Conservation (phyloP, 371 early-diverging fungal genomes). For the Mucor irregularis region DNA sequence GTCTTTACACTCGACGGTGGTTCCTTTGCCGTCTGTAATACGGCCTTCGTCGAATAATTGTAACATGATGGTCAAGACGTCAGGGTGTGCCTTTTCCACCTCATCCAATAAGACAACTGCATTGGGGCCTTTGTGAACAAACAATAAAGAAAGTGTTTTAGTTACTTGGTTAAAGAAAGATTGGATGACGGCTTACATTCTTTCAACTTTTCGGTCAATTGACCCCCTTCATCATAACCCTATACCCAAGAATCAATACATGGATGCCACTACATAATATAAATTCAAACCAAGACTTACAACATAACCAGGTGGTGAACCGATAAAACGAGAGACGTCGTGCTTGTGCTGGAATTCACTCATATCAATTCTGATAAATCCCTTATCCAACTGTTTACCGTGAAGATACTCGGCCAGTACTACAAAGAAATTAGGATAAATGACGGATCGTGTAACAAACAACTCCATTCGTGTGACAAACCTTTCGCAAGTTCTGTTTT, state of each 20-base stretch:
- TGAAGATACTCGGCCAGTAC: constrained; percentile 53
- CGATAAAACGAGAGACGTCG: constrained; percentile 67
- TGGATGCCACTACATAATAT: neutral
- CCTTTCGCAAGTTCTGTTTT: constrained; percentile 75
- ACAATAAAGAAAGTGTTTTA: neutral
- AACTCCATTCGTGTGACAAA: constrained; percentile 11
- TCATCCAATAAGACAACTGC: constrained; percentile 59
- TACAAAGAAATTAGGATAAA: constrained; percentile 21
- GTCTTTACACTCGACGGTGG: constrained; percentile 62
- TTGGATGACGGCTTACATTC: constrained; percentile 35
- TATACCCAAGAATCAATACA: neutral
- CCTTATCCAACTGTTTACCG: constrained; percentile 51
- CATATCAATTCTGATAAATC: constrained; percentile 72
- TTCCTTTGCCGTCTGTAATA: constrained; percentile 70
- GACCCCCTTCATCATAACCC: constrained; percentile 72
- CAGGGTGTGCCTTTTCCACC: constrained; percentile 74
- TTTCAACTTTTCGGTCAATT: constrained; percentile 69
- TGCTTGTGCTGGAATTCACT: constrained; percentile 69
- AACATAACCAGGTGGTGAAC: constrained; percentile 72
- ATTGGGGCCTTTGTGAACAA: constrained; percentile 54
- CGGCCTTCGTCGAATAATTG: constrained; percentile 77
- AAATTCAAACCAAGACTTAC: constrained; percentile 24
- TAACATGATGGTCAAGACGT: constrained; percentile 64
- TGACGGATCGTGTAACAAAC: neutral
- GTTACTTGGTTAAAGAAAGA: neutral